Base-by-base conservation (phyloP, 805 yeast genomes). In the Ogataea saltuana region DNA sequence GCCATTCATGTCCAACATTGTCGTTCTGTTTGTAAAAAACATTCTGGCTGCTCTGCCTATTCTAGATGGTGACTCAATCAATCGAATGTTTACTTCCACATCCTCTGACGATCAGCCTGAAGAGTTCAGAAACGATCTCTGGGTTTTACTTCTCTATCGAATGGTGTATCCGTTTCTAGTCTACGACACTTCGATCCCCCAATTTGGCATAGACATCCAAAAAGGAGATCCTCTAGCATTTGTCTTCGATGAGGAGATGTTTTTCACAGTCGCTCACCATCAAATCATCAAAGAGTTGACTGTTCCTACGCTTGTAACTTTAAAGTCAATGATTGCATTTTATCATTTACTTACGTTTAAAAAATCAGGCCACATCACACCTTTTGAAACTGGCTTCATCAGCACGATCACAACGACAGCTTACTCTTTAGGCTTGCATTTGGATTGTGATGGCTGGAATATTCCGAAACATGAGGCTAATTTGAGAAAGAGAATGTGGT, bases 401-500 rank as follows among this genome's bases (percentile, higher is more conserved):
- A 17, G 37, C 17, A 42, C 39, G 35, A 36, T 42, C 19, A 42
- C 46, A 9, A 31, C 46, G 8, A 27, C 41, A 3, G 46, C 42
- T 6, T 42, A 35, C 23, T 37, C 42, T 3, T 19, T 42, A 10
- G 46, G 46, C 11, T 41, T 42, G 2, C 26, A 42, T n/a, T 23
- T 37, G 1, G 23, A 31, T 19, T 26, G 38, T 3, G 21, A 6
- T 8, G 8, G 11, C 16, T 42, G 46, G 46, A 37, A 42, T 11
- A 42, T 42, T 30, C 46, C 46, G 8, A 37, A 38, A 38, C 29
- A 42, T 21, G 46, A 42, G 22, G 35, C 37, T 2, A 42, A 42
- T 17, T 29, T 42, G 15, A 19, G 46, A 18, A 37, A 17, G 17
- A 23, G 46, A 16, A 39, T 42, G 4, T 42, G 46, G 46, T 42